phyloP scores from a whole-genome alignment of 768 basidiomycete species.

The Termitomyces sp. region DNA sequence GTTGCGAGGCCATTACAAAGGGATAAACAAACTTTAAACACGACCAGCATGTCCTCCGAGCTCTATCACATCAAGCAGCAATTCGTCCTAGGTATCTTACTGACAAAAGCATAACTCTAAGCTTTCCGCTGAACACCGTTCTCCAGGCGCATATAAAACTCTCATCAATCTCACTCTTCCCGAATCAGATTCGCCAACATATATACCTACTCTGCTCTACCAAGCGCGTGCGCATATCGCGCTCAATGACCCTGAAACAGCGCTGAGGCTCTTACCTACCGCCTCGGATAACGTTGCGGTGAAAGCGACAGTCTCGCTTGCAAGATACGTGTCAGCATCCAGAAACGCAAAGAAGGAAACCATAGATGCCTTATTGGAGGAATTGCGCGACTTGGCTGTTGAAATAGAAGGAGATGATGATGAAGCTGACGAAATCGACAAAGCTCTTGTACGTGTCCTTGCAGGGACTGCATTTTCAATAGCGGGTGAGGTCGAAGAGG shows the following conservation, averaged over 20 bases:
- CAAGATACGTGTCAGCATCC: conserved; percentile 52
- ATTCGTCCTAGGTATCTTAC: conserved; percentile 57
- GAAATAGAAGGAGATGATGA: conserved; percentile 81
- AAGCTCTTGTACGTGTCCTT: conserved; percentile 67
- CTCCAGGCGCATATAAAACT: conserved; percentile 62
- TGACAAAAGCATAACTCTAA: not conserved
- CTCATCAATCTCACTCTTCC: conserved; percentile 52
- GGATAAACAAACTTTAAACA: conserved; percentile 4
- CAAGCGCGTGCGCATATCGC: conserved; percentile 77
- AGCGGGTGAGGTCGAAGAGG: conserved; percentile 87
- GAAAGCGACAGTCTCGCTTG: conserved; percentile 68
- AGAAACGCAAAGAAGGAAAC: conserved; percentile 43
- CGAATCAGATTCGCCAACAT: conserved; percentile 57
- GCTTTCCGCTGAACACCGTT: not conserved
- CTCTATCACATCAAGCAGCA: conserved; percentile 71
- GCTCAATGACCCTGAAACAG: conserved; percentile 51
- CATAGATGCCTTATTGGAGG: conserved; percentile 63
- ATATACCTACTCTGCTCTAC: conserved; percentile 62
- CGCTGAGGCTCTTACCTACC: conserved; percentile 48
- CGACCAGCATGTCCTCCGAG: conserved; percentile 35
- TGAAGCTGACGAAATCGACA: conserved; percentile 62
- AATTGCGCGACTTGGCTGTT: conserved; percentile 78
- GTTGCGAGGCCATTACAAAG: not conserved
- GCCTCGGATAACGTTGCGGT: conserved; percentile 61
- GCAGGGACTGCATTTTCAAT: conserved; percentile 84